Base-by-base conservation (phyloP, 129 eudicot species). In the Flaveria trinervia region DNA sequence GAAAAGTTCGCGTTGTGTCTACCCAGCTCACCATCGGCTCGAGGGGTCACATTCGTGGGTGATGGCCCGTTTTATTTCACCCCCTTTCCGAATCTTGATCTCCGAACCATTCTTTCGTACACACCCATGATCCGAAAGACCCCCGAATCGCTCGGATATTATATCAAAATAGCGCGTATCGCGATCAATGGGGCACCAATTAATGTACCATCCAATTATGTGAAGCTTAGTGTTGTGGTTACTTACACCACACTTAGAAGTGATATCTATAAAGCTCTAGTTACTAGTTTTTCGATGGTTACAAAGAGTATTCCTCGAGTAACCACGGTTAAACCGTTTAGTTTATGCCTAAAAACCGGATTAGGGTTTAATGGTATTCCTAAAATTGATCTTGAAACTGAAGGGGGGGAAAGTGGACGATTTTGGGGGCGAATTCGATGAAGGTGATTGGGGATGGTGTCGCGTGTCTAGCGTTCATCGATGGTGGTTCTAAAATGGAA, bases 11-110 rank as follows among this genome's bases (percentile, higher is more conserved):
- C 50, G 1, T 9, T 45, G 11, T 45, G 50, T 45, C 13, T 45
- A 10, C 50, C 50, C 14, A 45, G 50, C 50, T 45, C 50, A 11
- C 13, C 50, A 2, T 45, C 50, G 13, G 50, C 50, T 45, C 50
- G 50, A 8, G 50, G 50, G 12, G 50, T 45, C 52, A 48, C 52
- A 48, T 48, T 48, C 13, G 51, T 85, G 11, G 92, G 87, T 1
- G 78, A 85, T 4, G 89, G 85, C 0, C 85, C 86, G 0, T 65
- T 49, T 50, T 71, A 71, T 60, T 28, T 75, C 45, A 30, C 56
- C 9, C 77, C 85, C 1, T 73, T 76, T 7, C 71, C 64, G 11
- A 74, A 76, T 26, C 72, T 81, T 36, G 79, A 84, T 33, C 43
- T 76, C 13, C 68, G 64, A 25, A 43, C 23, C 55, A 23, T 68